Conservation (phyloP, 2,329 filamentous ascomycete genomes). For the Sclerotinia minor region DNA sequence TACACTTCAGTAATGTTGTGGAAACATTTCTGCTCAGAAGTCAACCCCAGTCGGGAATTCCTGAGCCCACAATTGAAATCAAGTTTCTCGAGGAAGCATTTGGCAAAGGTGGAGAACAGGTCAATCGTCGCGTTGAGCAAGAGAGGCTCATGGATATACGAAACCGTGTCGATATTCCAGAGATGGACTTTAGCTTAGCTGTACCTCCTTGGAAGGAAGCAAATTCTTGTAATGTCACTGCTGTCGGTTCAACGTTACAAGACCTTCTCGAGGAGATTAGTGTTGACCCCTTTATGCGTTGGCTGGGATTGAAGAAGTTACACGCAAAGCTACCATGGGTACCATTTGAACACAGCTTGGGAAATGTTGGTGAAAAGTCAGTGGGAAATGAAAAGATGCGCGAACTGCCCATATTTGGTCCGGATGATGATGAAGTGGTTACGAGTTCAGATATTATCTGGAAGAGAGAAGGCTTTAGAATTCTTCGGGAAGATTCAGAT, state of each 20-base stretch:
- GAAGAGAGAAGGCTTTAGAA: constrained; percentile 50
- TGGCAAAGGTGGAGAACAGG: constrained; percentile 29
- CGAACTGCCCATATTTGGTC: constrained; percentile 42
- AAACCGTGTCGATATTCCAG: constrained; percentile 50
- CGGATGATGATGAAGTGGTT: constrained; percentile 37
- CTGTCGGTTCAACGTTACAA: constrained; percentile 40
- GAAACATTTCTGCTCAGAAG: constrained; percentile 32
- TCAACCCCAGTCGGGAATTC: constrained; percentile 13
- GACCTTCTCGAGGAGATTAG: constrained; percentile 33
- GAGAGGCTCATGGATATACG: constrained; percentile 44
- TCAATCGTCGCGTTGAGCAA: constrained; percentile 36
- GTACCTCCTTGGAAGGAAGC: constrained; percentile 49
- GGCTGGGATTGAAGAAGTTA: constrained; percentile 45
- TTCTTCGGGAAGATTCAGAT: constrained; percentile 43
- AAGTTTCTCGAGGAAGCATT: constrained; percentile 38
- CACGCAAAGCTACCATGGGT: constrained; percentile 49
- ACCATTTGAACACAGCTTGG: constrained; percentile 45
- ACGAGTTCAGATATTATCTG: constrained; percentile 48
- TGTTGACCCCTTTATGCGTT: constrained; percentile 41
- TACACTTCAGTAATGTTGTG: constrained; percentile 37
- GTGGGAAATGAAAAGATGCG: constrained; percentile 44
- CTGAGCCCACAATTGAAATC: constrained; percentile 23
- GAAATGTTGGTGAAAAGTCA: constrained; percentile 45
- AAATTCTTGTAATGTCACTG: constrained; percentile 25
- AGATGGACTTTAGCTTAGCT: constrained; percentile 47